Conservation (phyloP, 2,329 filamentous ascomycete genomes). For the Venturia carpophila region DNA sequence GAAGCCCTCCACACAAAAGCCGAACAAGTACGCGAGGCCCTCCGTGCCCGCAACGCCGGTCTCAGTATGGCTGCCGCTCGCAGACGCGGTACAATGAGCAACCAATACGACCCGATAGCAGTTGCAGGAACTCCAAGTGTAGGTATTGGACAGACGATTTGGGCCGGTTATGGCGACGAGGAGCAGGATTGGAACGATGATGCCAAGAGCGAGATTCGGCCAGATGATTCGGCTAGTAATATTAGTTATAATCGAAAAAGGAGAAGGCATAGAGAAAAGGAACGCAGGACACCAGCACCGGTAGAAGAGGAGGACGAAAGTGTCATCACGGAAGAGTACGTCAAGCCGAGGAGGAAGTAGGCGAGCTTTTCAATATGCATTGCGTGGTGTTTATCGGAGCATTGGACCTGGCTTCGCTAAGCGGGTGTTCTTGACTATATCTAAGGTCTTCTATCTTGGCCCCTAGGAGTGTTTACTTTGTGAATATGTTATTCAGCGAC, state of each 20-base stretch:
- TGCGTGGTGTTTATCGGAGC: not conserved
- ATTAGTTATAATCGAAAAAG: slow-evolving; percentile 63
- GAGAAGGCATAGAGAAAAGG: slow-evolving; percentile 47
- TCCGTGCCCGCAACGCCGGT: slow-evolving; percentile 76
- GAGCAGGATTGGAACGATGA: slow-evolving; percentile 31
- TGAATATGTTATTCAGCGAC: not conserved
- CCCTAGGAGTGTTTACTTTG: not conserved
- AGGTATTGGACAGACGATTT: slow-evolving; percentile 10
- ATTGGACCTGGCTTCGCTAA: not conserved
- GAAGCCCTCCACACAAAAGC: slow-evolving; percentile 82
- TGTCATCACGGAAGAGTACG: slow-evolving; percentile 11
- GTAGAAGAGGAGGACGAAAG: slow-evolving; percentile 59
- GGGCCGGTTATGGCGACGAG: slow-evolving; percentile 28
- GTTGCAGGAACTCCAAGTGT: slow-evolving; percentile 21
- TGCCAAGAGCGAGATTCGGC: slow-evolving; percentile 49
- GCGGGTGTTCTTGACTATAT: not conserved
- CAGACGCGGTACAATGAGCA: slow-evolving; percentile 41
- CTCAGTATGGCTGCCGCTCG: slow-evolving; percentile 58
- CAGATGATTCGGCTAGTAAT: slow-evolving; percentile 75
- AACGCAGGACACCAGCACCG: slow-evolving; percentile 61
- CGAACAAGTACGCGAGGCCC: slow-evolving; percentile 66
- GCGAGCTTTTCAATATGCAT: not conserved
- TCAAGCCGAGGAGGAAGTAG: slow-evolving; percentile 12
- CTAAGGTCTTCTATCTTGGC: not conserved
- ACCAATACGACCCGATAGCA: slow-evolving; percentile 35